Conservation (phyloP, 140 eudicot genomes). For the Senecio squalidus region DNA sequence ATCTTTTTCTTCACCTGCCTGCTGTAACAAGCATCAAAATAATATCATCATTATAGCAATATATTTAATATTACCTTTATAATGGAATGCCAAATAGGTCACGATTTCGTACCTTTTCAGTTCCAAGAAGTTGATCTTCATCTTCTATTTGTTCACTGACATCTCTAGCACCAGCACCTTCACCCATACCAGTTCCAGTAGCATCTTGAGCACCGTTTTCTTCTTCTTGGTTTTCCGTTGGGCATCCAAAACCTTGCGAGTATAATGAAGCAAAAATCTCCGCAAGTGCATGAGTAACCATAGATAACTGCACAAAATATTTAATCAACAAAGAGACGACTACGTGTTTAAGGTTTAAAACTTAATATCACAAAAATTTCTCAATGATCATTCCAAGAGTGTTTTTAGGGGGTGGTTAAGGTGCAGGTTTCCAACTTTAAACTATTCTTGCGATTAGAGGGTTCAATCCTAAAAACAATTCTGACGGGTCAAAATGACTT, state of each 20-base stretch:
- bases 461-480: too few relatives aligned
- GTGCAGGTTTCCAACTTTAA: too few relatives aligned
- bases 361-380: too few relatives aligned
- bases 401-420: too few relatives aligned
- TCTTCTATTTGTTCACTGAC: conserved; percentile 89
- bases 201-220: conserved; percentile 51
- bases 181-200: conserved; percentile 92
- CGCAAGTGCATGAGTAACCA: conserved; percentile 62
- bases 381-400: too few relatives aligned
- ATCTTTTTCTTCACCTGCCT: conserved; percentile 62
- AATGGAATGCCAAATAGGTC: neutral
- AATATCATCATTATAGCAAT: too few relatives aligned
- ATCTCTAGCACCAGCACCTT: conserved; percentile 80
- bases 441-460: too few relatives aligned
- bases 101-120: conserved; percentile 56
- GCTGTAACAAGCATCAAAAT: conserved; percentile 18
- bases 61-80: too few relatives aligned
- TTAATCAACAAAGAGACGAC: neutral
- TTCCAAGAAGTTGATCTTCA: conserved; percentile 90
- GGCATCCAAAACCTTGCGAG: conserved; percentile 66
- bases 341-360: too few relatives aligned
- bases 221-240: conserved; percentile 49
- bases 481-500: too few relatives aligned
- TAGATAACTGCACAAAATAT: conserved; percentile 44
- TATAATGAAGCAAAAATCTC: conserved; percentile 62